A percentile compares a stretch with the other conserved stretches of the same genome.
phyloP scores from a whole-genome alignment of 495 filamentous ascomycete species.

The Hyaloscypha bicolor region DNA sequence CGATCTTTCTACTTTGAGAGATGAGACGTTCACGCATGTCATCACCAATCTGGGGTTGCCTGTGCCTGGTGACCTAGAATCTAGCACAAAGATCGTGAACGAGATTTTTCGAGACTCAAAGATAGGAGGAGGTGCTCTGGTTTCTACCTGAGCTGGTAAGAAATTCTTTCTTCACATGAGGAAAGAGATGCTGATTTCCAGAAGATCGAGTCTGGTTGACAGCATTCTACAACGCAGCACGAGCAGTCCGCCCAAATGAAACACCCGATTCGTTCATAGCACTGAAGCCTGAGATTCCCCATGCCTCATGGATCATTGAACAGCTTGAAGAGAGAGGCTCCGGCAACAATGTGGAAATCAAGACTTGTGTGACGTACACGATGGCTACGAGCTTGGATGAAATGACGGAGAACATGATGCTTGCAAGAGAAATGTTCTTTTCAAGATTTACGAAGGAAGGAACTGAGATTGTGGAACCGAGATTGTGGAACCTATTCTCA shows the following conservation, averaged over 20 bases:
- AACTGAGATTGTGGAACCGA: constrained; percentile 8
- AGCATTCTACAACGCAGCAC: constrained; percentile 8
- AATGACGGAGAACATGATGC: constrained; percentile 24
- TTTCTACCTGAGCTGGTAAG: constrained; percentile 22
- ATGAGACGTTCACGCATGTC: constrained; percentile 12
- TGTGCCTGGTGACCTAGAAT: background rate
- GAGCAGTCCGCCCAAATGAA: background rate
- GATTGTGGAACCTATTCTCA: constrained; percentile 7
- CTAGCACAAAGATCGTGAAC: background rate
- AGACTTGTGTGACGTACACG: constrained; percentile 12
- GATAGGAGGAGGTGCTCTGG: constrained; percentile 18
- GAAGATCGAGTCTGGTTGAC: constrained; percentile 15
- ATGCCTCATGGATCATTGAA: constrained; percentile 12
- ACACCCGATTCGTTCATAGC: background rate
- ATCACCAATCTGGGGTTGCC: constrained; percentile 13
- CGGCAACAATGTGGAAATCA: constrained; percentile 16
- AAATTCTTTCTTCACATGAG: background rate
- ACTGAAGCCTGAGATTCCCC: background rate
- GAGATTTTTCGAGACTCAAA: constrained; percentile 21
- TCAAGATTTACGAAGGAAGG: constrained; percentile 12
- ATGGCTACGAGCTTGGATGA: constrained; percentile 17
- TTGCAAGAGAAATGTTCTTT: constrained; percentile 26
- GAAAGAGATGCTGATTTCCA: background rate
- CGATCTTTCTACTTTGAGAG: background rate
- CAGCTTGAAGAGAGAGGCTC: constrained; percentile 20